Base-by-base conservation (phyloP, 768 basidiomycete genomes). In the Lactarius trivialis region DNA sequence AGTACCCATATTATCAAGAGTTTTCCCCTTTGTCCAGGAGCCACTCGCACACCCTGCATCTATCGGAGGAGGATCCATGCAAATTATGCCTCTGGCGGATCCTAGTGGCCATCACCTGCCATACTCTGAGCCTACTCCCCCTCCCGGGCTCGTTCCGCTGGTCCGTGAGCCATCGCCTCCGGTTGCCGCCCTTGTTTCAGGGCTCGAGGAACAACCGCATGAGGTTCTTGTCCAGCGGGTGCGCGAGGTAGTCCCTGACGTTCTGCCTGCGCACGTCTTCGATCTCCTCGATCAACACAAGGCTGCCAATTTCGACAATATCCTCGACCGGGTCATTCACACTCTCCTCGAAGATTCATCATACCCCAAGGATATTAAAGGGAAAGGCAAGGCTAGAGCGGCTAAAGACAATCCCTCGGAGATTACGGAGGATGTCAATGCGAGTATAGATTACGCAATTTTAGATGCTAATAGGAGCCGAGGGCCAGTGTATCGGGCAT, bases 221-320 rank as follows among this genome's bases (percentile, higher is more conserved):
- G 74, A 74, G 51, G 67, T 36, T 19, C 72, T 69, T 49, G 62
- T 86, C 33, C 77, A 81, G 1, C 82, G 77, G 45, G 77, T 89
- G 33, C 74, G 87, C 39, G 86, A 89, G 67, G 80, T 91, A 50
- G 71, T 90, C 14, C 89, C 89, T 0, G 86, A 90, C 66, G 85
- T 89, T 26, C 77, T 80, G 24, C 82, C 85, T 0, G 66, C 77
- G 3, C 79, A 89, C 65, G 80, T 79, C 14, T 69, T 77, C 26
- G 64, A 70, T 1, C 81, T 89, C 34, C 69, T 89, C 33, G 72
- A 76, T 39, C 69, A 76, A 49, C 74, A 80, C 63, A 69, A 80
- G 32, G 72, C 75, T 4, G 67, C 72, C 4, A 72, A 75, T 48
- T 59, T 67, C 4, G 74, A 75, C 1, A 65, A 75, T 15, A 78